phyloP scores from a whole-genome alignment of 2,329 filamentous ascomycete species.

The Claviceps lovelessii region DNA sequence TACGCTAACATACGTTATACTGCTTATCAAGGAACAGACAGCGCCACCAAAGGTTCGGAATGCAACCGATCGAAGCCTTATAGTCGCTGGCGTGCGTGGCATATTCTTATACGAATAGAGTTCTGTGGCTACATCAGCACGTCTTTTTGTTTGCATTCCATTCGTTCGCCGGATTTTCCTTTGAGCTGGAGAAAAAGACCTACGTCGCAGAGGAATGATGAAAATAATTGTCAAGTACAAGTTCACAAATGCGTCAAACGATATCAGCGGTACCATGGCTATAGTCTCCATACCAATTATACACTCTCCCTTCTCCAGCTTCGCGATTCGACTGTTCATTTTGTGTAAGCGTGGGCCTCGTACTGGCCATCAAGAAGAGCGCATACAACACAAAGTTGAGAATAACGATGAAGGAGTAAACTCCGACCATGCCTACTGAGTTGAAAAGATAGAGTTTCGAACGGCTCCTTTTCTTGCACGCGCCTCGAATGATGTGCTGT shows the following conservation, averaged over 20 bases:
- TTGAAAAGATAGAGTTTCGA: slow-evolving; percentile 49
- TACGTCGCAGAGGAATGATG: slow-evolving; percentile 43
- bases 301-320: slow-evolving; percentile 39
- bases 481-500: slow-evolving; percentile 43
- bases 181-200: slow-evolving; percentile 7
- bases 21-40: slow-evolving; percentile 41
- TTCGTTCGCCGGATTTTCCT: too few relatives aligned
- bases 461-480: slow-evolving; percentile 33
- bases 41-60: slow-evolving; percentile 46
- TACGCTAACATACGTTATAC: slow-evolving; percentile 32
- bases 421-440: slow-evolving; percentile 38
- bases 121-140: slow-evolving; percentile 18
- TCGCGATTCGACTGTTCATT: slow-evolving; percentile 38
- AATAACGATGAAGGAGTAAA: slow-evolving; percentile 33
- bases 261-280: slow-evolving; percentile 47
- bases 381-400: slow-evolving; percentile 47
- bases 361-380: neutral
- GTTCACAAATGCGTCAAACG: slow-evolving; percentile 46
- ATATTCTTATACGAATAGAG: slow-evolving; percentile 40
- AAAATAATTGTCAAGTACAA: slow-evolving; percentile 51
- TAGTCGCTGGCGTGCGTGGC: slow-evolving; percentile 24
- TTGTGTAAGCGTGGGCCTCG: neutral
- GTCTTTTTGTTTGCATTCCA: too few relatives aligned
- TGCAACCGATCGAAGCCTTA: slow-evolving; percentile 35
- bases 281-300: slow-evolving; percentile 46